phyloP scores from a whole-genome alignment of 768 basidiomycete genomes.

The Rubroboletus satanas region DNA sequence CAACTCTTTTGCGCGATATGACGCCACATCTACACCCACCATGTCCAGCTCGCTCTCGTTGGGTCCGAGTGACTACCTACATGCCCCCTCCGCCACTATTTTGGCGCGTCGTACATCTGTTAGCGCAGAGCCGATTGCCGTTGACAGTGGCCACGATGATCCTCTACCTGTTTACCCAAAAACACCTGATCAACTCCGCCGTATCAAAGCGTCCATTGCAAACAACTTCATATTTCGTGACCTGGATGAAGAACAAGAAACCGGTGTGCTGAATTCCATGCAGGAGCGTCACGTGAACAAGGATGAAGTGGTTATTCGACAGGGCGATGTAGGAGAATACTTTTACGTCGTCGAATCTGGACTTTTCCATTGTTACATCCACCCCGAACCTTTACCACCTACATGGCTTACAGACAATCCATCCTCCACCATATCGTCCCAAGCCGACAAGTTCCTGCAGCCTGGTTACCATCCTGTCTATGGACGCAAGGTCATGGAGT shows the following conservation, averaged over 20 bases:
- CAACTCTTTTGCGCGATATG: constrained; percentile 50
- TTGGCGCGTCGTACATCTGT: constrained; percentile 92
- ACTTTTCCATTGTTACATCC: constrained; percentile 77
- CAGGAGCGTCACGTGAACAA: constrained; percentile 70
- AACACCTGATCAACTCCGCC: constrained; percentile 74
- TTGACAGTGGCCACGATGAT: constrained; percentile 62
- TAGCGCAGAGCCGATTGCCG: constrained; percentile 92
- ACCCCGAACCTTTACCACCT: constrained; percentile 60
- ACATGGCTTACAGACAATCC: constrained; percentile 49
- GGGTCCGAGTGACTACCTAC: constrained; percentile 62
- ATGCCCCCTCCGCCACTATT: constrained; percentile 69
- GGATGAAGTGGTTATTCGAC: constrained; percentile 90
- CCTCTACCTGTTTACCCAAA: constrained; percentile 76
- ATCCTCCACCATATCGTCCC: constrained; percentile 34
- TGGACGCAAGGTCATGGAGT: constrained; percentile 81
- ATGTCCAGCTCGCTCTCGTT: constrained; percentile 38
- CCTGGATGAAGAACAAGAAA: constrained; percentile 93
- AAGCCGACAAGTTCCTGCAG: constrained; percentile 55
- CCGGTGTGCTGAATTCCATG: constrained; percentile 93
- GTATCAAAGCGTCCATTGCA: constrained; percentile 84
- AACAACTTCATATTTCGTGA: constrained; percentile 94
- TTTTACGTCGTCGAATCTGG: constrained; percentile 97
- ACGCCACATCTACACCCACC: constrained; percentile 41
- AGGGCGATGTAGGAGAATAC: constrained; percentile 95
- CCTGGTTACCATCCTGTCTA: constrained; percentile 65